A percentile compares a stretch with the other conserved stretches of the same genome.
phyloP scores from a whole-genome alignment of 2,329 filamentous ascomycete species.

The Penicillium sp. region DNA sequence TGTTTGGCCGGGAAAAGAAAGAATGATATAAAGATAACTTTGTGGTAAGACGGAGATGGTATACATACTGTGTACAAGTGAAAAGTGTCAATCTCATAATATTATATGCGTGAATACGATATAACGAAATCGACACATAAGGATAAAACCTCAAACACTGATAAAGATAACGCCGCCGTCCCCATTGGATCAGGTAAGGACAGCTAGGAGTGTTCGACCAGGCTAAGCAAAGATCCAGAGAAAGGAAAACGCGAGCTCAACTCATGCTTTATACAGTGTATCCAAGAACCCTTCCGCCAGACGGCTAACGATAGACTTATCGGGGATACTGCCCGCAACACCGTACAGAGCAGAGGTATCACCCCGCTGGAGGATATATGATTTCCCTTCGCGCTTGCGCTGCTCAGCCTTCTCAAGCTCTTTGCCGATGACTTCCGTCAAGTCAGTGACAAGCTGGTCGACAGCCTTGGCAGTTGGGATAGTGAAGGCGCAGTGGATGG shows the following conservation, averaged over 20 bases:
- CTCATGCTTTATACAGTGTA: constrained; percentile 79
- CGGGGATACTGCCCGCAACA: constrained; percentile 88
- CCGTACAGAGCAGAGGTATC: constrained; percentile 89
- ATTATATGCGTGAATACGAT: constrained; percentile 7
- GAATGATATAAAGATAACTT: too few species aligned
- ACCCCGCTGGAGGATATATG: constrained; percentile 49
- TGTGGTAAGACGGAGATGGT: too few species aligned
- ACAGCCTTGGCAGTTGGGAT: constrained; percentile 77
- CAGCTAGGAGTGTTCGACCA: constrained; percentile 1
- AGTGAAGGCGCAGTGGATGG: constrained; percentile 91
- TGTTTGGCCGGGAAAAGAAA: too few species aligned
- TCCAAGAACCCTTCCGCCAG: constrained; percentile 88
- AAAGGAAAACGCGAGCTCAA: background rate
- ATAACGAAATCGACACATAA: background rate
- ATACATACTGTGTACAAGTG: too few species aligned
- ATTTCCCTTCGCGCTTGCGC: constrained; percentile 58
- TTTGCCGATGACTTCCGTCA: constrained; percentile 54
- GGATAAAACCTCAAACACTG: constrained; percentile 20
- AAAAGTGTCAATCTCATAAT: background rate
- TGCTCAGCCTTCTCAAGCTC: constrained; percentile 79
- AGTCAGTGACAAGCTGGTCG: constrained; percentile 72
- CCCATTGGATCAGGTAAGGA: constrained; percentile 7
- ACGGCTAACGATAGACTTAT: constrained; percentile 91
- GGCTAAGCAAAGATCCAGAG: constrained; percentile 4
- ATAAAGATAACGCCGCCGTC: constrained; percentile 18